Evolutionary conservation across 2,329 filamentous ascomycete genomes (phyloP).

Genomic region (Fonsecaea pedrosoi): DNA sequence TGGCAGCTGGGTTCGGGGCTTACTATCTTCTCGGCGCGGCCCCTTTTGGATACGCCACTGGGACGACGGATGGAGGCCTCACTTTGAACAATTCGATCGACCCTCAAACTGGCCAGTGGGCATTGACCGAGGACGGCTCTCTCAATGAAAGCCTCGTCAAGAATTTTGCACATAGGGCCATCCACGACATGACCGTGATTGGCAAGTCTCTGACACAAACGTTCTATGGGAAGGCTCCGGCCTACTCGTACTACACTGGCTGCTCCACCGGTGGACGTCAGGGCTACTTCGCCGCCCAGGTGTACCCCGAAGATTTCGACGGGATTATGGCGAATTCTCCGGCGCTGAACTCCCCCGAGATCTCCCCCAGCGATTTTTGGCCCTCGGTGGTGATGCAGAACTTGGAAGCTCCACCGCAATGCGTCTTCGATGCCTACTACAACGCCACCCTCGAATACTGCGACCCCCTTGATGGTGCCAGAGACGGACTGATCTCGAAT

Average conservation of each 20-base stretch:
- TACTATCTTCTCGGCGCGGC: constrained; percentile 31
- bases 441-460: constrained; percentile 45
- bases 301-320: constrained; percentile 41
- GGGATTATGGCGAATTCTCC: constrained; percentile 42
- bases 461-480: constrained; percentile 41
- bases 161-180: constrained; percentile 45
- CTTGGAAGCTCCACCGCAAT: constrained; percentile 37
- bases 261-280: constrained; percentile 67
- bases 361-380: constrained; percentile 43
- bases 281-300: constrained; percentile 57
- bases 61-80: constrained; percentile 37
- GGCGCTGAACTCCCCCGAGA: constrained; percentile 38
- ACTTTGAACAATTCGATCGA: constrained; percentile 26
- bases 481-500: constrained; percentile 40
- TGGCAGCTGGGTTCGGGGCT: constrained; percentile 22
- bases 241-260: constrained; percentile 59
- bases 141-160: constrained; percentile 45
- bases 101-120: constrained; percentile 26
- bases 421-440: constrained; percentile 48
- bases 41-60: constrained; percentile 33
- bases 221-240: constrained; percentile 29
- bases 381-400: constrained; percentile 41
- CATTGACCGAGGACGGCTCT: constrained; percentile 41
- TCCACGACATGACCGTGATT: constrained; percentile 47
- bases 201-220: constrained; percentile 28